Evolutionary conservation across 441 rosid species (phyloP).

Genomic region (Syzygium malaccense): DNA sequence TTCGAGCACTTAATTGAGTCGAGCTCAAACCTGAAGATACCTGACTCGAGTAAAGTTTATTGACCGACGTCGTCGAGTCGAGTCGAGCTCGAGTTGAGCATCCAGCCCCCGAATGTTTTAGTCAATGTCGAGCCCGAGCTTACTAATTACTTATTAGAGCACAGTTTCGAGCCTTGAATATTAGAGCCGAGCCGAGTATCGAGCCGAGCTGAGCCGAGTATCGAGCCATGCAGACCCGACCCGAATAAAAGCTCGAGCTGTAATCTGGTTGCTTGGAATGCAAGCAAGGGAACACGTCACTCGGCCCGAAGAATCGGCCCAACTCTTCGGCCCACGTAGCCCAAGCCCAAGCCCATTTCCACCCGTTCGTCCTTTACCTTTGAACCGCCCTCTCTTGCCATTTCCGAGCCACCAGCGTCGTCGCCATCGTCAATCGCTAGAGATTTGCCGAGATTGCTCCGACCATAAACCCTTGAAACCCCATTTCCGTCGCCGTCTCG

Average conservation of each 20-base stretch:
- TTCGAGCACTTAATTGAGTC: background rate
- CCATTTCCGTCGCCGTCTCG: background rate
- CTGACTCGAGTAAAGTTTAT: background rate
- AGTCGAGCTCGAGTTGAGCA: background rate
- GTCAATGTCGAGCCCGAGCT: background rate
- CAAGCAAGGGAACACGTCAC: background rate
- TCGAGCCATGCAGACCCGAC: background rate
- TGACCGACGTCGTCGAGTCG: background rate
- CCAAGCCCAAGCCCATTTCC: background rate
- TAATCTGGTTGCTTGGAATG: background rate
- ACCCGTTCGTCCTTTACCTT: background rate
- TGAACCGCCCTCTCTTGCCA: background rate
- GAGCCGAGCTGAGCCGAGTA: background rate
- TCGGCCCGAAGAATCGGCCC: background rate
- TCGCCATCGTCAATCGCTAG: background rate
- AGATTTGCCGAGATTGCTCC: background rate
- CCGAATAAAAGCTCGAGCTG: background rate
- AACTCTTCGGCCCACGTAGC: rapidly evolving
- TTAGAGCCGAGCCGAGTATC: background rate
- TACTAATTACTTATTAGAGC: background rate
- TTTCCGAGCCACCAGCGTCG: background rate
- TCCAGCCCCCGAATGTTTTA: background rate
- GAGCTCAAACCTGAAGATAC: background rate
- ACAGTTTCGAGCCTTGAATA: background rate
- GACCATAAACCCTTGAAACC: background rate